Evolutionary conservation across 129 eudicot species (phyloP), one percentile per base, ranked within the genome.

Genomic region (Centaurea solstitialis): DNA sequence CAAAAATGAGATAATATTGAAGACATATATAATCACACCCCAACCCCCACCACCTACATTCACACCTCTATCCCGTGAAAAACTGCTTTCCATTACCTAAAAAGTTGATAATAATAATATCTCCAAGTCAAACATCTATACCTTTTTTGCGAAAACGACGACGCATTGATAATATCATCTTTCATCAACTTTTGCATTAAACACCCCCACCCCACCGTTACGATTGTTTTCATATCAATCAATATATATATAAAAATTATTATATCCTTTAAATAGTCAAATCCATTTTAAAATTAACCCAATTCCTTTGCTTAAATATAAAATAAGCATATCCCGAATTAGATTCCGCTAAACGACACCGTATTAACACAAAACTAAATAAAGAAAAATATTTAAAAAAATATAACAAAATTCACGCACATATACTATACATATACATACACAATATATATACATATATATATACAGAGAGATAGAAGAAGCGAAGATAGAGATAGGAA

Each of bases 61-160:
- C 82, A 79, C 76, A 61, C 71, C 71, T 70, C 70, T n/a, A n/a
- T 53, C 82, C 26, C 68, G 37, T 70, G 82, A 79, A 70, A n/a
- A 17, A 6, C 53, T 70, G 13, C 76, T 61, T 70, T 61, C 23
- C 74, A 12, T 10, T 65, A 39, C 59, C 64, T 33, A 33, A 33
- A 33, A 26, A 26, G 30, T 26, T 26, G 30, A 26, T 26, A 26
- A n/a, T n/a, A 3, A 3, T 30, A 3, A 33, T 33, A 33, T 33
- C 35, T 33, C 45, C 6, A 68, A 70, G 76, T 53, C 82, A 70
- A 78, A 50, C 62, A 50, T 21, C 62, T 4, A 50, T 5, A 45
- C 15, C n/a, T n/a, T 10, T 57, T 57, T n/a, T 57, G 22, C 64
- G 37, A 17, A 57, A 57, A 57, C 64, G 64, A 57, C 64, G 64